Evolutionary conservation across 148 eudicot species (phyloP).

Genomic region (Linanthus parryae): DNA sequence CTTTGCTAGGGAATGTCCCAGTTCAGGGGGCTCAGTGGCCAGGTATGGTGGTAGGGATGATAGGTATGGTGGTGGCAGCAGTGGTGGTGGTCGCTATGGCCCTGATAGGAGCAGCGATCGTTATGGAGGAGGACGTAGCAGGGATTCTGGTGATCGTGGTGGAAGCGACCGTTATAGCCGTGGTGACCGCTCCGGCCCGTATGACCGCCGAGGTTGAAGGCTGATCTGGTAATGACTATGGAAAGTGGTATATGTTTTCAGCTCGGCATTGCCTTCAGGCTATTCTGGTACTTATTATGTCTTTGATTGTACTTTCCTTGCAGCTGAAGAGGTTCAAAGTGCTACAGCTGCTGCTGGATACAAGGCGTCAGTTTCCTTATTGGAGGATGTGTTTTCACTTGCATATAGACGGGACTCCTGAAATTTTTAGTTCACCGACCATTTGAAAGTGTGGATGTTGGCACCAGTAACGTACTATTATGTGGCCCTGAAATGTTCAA

Average conservation of each 20-base stretch:
- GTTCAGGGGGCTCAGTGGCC: slow-evolving; percentile 44
- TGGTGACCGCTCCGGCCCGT: slow-evolving; percentile 93
- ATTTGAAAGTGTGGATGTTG: slow-evolving; percentile 47
- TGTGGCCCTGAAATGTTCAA: slow-evolving; percentile 40
- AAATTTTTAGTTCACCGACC: slow-evolving; percentile 9
- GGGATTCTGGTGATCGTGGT: slow-evolving; percentile 72
- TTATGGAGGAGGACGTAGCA: slow-evolving; percentile 48
- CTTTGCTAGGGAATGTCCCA: slow-evolving; percentile 48
- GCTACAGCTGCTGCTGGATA: slow-evolving; percentile 11
- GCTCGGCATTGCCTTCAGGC: background rate
- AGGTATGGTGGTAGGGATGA: slow-evolving; percentile 69
- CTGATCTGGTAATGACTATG: slow-evolving; percentile 17
- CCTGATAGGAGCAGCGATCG: slow-evolving; percentile 69
- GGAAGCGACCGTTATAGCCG: slow-evolving; percentile 66
- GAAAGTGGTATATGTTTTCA: background rate
- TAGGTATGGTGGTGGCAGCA: slow-evolving; percentile 45
- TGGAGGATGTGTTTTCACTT: slow-evolving; percentile 4
- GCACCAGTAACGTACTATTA: slow-evolving; percentile 30
- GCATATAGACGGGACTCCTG: slow-evolving; percentile 8
- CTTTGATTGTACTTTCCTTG: slow-evolving; percentile 3
- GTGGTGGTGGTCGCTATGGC: slow-evolving; percentile 42
- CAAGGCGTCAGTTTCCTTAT: background rate
- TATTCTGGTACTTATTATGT: background rate
- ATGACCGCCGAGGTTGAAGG: slow-evolving; percentile 58
- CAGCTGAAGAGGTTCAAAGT: slow-evolving; percentile 44